Conservation (phyloP, 805 yeast species). For the Hanseniaspora lindneri region DNA sequence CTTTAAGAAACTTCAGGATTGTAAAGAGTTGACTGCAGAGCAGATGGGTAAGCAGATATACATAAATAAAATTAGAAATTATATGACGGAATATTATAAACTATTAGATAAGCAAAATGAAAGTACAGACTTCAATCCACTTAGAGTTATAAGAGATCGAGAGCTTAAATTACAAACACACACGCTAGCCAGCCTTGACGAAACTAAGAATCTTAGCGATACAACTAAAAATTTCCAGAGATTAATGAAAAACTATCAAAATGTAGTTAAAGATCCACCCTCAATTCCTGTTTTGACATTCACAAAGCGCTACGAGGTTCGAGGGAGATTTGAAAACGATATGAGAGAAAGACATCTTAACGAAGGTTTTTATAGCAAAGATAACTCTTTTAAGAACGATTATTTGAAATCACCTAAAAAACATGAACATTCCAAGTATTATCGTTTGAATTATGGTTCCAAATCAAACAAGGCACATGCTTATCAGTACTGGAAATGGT, state of each 20-base stretch:
- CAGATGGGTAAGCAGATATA: not conserved
- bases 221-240: conserved; percentile 11
- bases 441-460: not conserved
- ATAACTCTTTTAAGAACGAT: not conserved
- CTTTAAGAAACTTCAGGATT: not conserved
- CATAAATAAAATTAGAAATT: conserved; percentile 21
- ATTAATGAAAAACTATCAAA: conserved; percentile 12
- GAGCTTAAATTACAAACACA: conserved; percentile 38
- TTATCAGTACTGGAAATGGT: conserved; percentile 35
- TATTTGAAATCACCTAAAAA: not conserved
- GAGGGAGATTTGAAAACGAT: not conserved
- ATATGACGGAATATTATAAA: conserved; percentile 39
- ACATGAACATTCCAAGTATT: not conserved
- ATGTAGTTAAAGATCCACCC: conserved; percentile 16
- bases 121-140: conserved; percentile 66
- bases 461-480: not conserved
- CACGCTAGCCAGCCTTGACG: conserved; percentile 37
- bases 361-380: not conserved
- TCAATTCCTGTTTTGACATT: conserved; percentile 13
- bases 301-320: not conserved
- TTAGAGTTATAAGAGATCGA: conserved; percentile 70
- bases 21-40: not conserved
- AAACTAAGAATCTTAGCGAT: conserved; percentile 25
- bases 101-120: conserved; percentile 36
- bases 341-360: not conserved